phyloP scores from a whole-genome alignment of 352 stramenopile genomes.

The Vaucheria bursata region DNA sequence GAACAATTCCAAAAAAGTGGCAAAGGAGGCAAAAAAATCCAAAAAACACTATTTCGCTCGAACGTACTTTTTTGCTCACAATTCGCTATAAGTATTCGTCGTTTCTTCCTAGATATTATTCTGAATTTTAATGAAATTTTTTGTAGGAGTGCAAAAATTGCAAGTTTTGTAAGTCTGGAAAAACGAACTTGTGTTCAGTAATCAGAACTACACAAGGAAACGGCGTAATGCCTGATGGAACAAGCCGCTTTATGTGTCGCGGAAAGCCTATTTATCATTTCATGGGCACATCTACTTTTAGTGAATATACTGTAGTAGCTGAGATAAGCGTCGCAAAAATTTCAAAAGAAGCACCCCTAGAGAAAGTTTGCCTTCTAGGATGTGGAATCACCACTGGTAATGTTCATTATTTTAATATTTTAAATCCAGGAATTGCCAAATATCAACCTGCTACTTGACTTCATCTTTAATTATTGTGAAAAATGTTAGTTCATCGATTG shows the following conservation, averaged over 20 bases:
- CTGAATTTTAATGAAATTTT: too few species aligned
- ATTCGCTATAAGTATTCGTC: too few species aligned
- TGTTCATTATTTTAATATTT: too few species aligned
- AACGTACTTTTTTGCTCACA: too few species aligned
- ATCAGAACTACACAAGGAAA: slow-evolving; percentile 68
- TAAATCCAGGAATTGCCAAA: too few species aligned
- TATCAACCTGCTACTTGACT: too few species aligned
- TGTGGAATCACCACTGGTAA: slow-evolving; percentile 51
- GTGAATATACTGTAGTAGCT: slow-evolving; percentile 71
- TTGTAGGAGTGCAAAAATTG: slow-evolving; percentile 51
- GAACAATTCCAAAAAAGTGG: too few species aligned
- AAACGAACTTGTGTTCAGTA: slow-evolving; percentile 73
- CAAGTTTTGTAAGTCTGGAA: slow-evolving; percentile 70
- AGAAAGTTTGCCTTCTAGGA: slow-evolving; percentile 61
- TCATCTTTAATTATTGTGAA: too few species aligned
- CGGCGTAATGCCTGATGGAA: slow-evolving; percentile 57
- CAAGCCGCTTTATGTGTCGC: slow-evolving; percentile 59
- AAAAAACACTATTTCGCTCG: too few species aligned
- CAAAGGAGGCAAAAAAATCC: too few species aligned
- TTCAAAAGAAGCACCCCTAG: slow-evolving; percentile 60
- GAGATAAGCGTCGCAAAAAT: slow-evolving; percentile 79
- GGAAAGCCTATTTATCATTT: slow-evolving; percentile 54
- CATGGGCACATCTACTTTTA: slow-evolving; percentile 70
- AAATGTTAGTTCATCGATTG: too few species aligned
- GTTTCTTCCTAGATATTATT: too few species aligned